These are phyloP conservation scores for Nakazawaea anatomiae DNA, from an alignment of 805 yeast species.

Conservation along the genomic window DNA sequence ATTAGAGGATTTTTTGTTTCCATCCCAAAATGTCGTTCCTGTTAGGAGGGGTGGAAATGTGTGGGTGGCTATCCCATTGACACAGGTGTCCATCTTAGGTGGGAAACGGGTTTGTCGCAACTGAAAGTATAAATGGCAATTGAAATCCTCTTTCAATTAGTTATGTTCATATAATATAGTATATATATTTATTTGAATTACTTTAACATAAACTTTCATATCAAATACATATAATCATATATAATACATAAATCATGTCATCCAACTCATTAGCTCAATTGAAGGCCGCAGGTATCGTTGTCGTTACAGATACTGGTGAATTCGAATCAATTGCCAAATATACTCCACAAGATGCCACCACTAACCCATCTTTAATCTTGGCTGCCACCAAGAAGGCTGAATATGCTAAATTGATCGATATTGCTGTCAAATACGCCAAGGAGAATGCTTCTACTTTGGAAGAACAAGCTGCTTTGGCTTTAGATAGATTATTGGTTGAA, in stretches of 20 bases:
- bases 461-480: conserved; percentile 74
- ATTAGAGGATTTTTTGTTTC: no score
- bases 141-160: no score
- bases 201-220: no score
- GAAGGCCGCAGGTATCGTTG: conserved; percentile 91
- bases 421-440: conserved; percentile 84
- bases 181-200: no score
- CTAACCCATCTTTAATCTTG: conserved; percentile 94
- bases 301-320: conserved; percentile 99
- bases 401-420: conserved; percentile 84
- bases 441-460: conserved; percentile 49
- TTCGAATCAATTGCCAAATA: conserved; percentile 96
- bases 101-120: no score
- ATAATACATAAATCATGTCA: conserved; percentile 18
- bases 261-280: conserved; percentile 82
- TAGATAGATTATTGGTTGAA: conserved; percentile 90
- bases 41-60: neutral
- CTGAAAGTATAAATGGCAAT: no score
- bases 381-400: conserved; percentile 92
- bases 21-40: no score
- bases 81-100: neutral
- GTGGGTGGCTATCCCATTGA: neutral
- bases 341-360: conserved; percentile 98
- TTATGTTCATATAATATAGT: no score
- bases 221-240: neutral